phyloP scores from a whole-genome alignment of 2,329 filamentous ascomycete species.

The Dichotomopilus funicola region DNA sequence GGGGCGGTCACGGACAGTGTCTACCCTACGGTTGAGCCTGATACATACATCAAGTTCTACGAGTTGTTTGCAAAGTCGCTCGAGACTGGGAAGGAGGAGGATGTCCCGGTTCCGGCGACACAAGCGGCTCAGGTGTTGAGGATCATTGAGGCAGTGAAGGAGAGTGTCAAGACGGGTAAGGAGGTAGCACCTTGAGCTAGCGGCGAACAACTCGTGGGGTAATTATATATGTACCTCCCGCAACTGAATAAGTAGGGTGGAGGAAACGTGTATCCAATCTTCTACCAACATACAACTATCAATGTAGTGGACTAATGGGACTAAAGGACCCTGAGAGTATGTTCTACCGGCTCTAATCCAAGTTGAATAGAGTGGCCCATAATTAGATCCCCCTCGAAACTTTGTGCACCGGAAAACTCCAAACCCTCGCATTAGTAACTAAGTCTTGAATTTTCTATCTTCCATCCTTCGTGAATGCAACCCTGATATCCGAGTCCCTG shows the following conservation, averaged over 20 bases:
- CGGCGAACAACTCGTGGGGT: background rate
- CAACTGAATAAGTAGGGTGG: background rate
- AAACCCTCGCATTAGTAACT: too few species aligned
- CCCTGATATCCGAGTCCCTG: too few species aligned
- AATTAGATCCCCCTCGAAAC: too few species aligned
- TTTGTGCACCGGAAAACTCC: too few species aligned
- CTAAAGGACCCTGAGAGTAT: too few species aligned
- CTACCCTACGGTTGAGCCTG: slow-evolving; percentile 53
- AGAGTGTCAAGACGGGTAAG: slow-evolving; percentile 43
- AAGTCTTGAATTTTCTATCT: too few species aligned
- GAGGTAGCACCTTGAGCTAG: slow-evolving; percentile 30
- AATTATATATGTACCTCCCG: background rate
- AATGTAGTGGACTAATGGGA: too few species aligned
- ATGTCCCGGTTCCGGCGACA: slow-evolving; percentile 46
- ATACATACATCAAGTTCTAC: slow-evolving; percentile 66
- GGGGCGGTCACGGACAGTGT: slow-evolving; percentile 44
- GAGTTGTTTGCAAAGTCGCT: slow-evolving; percentile 43
- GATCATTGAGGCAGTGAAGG: slow-evolving; percentile 45
- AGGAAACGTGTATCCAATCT: too few species aligned
- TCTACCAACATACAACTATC: too few species aligned
- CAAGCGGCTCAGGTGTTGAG: slow-evolving; percentile 48
- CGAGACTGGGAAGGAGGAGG: slow-evolving; percentile 40
- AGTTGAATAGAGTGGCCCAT: too few species aligned
- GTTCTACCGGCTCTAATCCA: too few species aligned
- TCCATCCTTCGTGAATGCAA: too few species aligned